Base-by-base conservation (phyloP, 225 moss, liverwort and hornwort genomes). In the Straminergon stramineum region DNA sequence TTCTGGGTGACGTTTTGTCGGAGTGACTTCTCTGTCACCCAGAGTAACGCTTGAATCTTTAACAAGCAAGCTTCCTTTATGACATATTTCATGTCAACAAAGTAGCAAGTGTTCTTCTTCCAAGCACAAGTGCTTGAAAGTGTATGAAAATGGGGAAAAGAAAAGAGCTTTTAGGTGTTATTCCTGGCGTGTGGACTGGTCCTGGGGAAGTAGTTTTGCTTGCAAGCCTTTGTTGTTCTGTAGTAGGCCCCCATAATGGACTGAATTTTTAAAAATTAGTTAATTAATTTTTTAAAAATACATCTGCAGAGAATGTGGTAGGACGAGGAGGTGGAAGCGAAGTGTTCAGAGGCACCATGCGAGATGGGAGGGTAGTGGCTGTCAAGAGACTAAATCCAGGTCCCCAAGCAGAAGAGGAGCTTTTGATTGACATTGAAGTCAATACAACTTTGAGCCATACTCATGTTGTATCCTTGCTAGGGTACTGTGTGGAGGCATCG, bases 261-360 rank as follows among this genome's bases (percentile, higher is more conserved):
- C 17, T 11, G 17, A n/a, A 2, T 8, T n/a, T 79, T 27, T 16
- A n/a, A n/a, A n/a, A n/a, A n/a, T n/a, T n/a, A n/a, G n/a, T n/a
- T n/a, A n/a, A n/a, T n/a, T n/a, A n/a, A n/a, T n/a, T n/a, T n/a
- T n/a, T n/a, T n/a, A n/a, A n/a, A n/a, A n/a, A n/a, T n/a, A 57
- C 28, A 64, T 17, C 16, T 89, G 88, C 94, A 95, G 95, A 92
- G 32, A 92, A 94, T 88, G 89, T 95, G 77, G 94, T 95, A 41
- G 95, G 95, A 21, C 92, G 88, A 82, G 95, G 95, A 76, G 95
- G 95, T 15, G 93, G 94, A n/a, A 95, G 95, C 69, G 93, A 91
- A 89, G 95, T 95, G 32, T 95, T 92, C 84, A 84, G 85, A 55
- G 94, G 95, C 41, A 80, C 55, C 37, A 53, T 92, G 90, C 87